Evolutionary conservation across 352 stramenopile species (phyloP), one percentile per base, ranked within the genome.

Genomic region (Phytopythium vexans): DNA sequence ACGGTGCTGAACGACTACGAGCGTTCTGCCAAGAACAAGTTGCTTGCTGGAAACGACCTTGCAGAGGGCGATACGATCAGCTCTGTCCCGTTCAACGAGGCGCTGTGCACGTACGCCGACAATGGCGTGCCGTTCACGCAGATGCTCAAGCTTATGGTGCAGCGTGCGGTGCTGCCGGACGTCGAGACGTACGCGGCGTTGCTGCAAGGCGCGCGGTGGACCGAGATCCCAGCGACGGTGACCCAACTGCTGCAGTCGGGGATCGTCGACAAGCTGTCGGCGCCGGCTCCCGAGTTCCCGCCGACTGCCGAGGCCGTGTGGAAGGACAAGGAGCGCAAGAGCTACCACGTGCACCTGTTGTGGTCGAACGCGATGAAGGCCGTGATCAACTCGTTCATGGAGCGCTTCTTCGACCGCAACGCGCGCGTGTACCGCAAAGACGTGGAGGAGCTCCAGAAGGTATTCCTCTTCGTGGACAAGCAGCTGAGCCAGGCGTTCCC

Each of bases 331-430:
- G 43, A 52, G 27, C 48, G 56, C 33, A 56, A 61, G 12, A 86
- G 74, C 50, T 52, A 65, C n/a, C 60, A 66, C 47, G 68, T 86
- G 8, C 58, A 63, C 33, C 37, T 41, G 45, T 56, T 89, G 11
- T 92, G 82, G 82, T 42, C 74, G 41, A 78, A 69, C 27, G 56
- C 77, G 31, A 88, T 89, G 77, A 82, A 78, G 41, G 69, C 77
- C 8, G 51, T 89, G 32, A 41, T 74, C 33, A 72, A 87, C 69
- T 88, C 81, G 33, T 82, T 80, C 60, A 77, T 66, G 1, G 68
- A 82, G 21, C 72, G 70, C 14, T 85, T 88, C 52, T 72, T 70
- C 41, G 71, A 80, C 33, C 64, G 78, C 49, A 62, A 69, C 1
- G 63, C 64, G 12, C 62, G 21, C 12, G 67, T 88, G 38, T 57